Conservation (phyloP, 1,284 basidiomycete species). For the Leccinum fallax region DNA sequence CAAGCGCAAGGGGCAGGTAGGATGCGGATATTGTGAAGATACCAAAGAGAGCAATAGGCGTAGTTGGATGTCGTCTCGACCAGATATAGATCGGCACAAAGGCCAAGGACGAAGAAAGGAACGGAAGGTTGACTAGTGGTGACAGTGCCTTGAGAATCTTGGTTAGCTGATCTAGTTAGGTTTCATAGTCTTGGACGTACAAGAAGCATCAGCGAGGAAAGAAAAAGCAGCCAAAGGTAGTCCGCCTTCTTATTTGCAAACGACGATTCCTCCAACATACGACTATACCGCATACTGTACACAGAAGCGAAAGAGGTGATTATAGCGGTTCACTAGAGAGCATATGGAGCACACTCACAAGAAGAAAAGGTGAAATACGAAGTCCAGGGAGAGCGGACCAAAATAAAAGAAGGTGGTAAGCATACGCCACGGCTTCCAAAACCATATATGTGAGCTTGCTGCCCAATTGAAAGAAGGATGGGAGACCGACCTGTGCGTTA, state of each 20-base stretch:
- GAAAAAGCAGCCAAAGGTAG: slow-evolving; percentile 90
- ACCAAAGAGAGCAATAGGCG: slow-evolving; percentile 95
- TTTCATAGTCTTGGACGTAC: slow-evolving; percentile 44
- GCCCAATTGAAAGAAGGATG: neutral
- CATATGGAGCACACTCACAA: slow-evolving; percentile 62
- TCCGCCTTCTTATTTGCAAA: slow-evolving; percentile 90
- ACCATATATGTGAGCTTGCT: slow-evolving; percentile 10
- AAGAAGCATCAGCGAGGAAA: slow-evolving; percentile 81
- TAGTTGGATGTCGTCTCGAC: slow-evolving; percentile 91
- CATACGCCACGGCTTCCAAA: slow-evolving; percentile 78
- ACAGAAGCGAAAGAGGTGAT: neutral
- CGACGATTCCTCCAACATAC: slow-evolving; percentile 94
- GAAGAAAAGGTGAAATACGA: slow-evolving; percentile 97
- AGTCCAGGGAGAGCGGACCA: slow-evolving; percentile 90
- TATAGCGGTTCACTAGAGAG: neutral
- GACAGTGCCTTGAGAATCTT: slow-evolving; percentile 64
- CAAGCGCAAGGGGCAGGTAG: slow-evolving; percentile 90
- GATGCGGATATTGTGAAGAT: slow-evolving; percentile 93
- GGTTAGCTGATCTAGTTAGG: slow-evolving; percentile 2
- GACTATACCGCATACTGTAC: slow-evolving; percentile 89
- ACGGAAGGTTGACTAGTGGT: slow-evolving; percentile 87
- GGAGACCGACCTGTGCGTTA: slow-evolving; percentile 69
- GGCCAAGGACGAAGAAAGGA: slow-evolving; percentile 85
- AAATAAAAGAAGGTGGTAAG: slow-evolving; percentile 96
- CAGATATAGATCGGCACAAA: slow-evolving; percentile 97